These are phyloP conservation scores for Piromyces sp. DNA, from an alignment of 192 early-diverging fungal species.

Conservation along the genomic window DNA sequence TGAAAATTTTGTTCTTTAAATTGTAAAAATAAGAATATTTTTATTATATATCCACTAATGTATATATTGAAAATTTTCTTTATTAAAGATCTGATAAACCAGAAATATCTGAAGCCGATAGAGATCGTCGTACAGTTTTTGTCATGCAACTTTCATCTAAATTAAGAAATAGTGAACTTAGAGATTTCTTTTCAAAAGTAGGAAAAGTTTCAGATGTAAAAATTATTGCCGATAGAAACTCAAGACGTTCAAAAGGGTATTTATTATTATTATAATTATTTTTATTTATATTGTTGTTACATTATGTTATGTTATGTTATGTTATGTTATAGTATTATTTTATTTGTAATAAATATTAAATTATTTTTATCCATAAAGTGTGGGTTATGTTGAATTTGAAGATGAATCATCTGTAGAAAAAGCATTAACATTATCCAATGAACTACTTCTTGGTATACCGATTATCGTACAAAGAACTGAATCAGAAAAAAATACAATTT, in stretches of 20 bases:
- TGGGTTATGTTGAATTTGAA: slow-evolving; percentile 95
- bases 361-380: too few relatives aligned
- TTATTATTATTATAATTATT: not conserved
- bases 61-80: too few relatives aligned
- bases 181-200: slow-evolving; percentile 58
- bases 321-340: too few relatives aligned
- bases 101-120: slow-evolving; percentile 50
- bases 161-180: slow-evolving; percentile 56
- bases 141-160: slow-evolving; percentile 80
- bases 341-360: too few relatives aligned
- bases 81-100: slow-evolving; percentile 18
- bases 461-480: slow-evolving; percentile 83
- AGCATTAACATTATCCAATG: slow-evolving; percentile 67
- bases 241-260: slow-evolving; percentile 74
- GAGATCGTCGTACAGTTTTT: slow-evolving; percentile 86
- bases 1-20: too few relatives aligned
- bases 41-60: too few relatives aligned
- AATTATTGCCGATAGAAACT: slow-evolving; percentile 68
- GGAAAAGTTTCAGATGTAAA: slow-evolving; percentile 76
- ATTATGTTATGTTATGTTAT: too few relatives aligned
- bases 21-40: too few relatives aligned
- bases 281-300: too few relatives aligned
- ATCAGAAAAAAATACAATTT: slow-evolving; percentile 71
- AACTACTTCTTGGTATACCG: slow-evolving; percentile 79
- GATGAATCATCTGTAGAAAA: slow-evolving; percentile 60